phyloP scores from a whole-genome alignment of 768 basidiomycete genomes.

The Megacollybia marginata region DNA sequence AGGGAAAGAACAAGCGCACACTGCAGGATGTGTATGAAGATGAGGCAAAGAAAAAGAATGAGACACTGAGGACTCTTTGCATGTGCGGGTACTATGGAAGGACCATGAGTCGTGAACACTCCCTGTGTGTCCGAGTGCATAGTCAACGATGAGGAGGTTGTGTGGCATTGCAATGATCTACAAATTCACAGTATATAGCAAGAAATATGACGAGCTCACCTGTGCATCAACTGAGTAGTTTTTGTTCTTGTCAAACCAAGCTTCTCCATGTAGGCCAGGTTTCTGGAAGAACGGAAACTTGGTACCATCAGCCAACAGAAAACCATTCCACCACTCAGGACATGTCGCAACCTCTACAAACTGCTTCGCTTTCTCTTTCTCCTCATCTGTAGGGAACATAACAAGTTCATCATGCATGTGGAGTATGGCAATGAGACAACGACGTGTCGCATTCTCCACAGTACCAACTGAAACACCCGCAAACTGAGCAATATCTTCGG shows the following conservation, averaged over 20 bases:
- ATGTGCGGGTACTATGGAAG: constrained; percentile 6
- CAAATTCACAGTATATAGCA: neutral
- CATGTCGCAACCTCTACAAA: neutral
- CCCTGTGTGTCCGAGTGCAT: constrained; percentile 11
- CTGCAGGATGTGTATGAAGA: too few relatives aligned
- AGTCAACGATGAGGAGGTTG: constrained; percentile 10
- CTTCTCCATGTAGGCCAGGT: too few relatives aligned
- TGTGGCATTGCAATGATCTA: constrained; percentile 5
- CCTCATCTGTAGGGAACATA: too few relatives aligned
- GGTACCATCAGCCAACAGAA: constrained; percentile 13
- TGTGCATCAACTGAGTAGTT: constrained; percentile 7
- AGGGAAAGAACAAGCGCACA: too few relatives aligned
- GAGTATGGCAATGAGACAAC: constrained; percentile 3
- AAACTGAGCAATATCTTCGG: constrained; percentile 8
- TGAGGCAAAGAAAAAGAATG: too few relatives aligned
- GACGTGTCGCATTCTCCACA: constrained; percentile 9
- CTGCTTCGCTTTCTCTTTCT: constrained; percentile 1
- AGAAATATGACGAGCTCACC: constrained; percentile 1
- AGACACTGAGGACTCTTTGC: too few relatives aligned
- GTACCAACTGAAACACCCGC: constrained; percentile 10
- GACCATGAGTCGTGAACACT: constrained; percentile 15
- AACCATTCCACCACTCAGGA: constrained; percentile 10
- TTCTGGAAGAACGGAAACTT: constrained; percentile 11
- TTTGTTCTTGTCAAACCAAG: too few relatives aligned
- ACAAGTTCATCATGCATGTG: constrained; percentile 5